Conservation (phyloP, 1,284 basidiomycete genomes). For the Agroathelia rolfsii region DNA sequence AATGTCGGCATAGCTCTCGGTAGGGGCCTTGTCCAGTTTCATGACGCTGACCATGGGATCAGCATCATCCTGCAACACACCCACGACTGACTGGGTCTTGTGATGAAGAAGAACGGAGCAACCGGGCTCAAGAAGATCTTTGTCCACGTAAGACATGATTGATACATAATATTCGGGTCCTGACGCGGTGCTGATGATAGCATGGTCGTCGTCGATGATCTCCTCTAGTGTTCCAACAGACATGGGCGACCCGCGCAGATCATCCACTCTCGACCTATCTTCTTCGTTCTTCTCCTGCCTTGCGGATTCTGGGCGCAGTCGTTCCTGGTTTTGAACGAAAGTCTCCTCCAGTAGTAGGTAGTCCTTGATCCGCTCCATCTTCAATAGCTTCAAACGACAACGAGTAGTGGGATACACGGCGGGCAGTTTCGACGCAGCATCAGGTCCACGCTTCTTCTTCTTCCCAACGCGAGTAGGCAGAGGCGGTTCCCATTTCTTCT, state of each 20-base stretch:
- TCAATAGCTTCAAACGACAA: constrained; percentile 92
- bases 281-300: constrained; percentile 95
- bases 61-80: constrained; percentile 93
- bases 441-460: constrained; percentile 86
- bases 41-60: constrained; percentile 98
- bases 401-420: constrained; percentile 91
- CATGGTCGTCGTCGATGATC: constrained; percentile 99
- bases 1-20: constrained; percentile 97
- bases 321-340: constrained; percentile 93
- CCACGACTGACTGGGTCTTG: constrained; percentile 92
- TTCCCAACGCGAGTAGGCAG: constrained; percentile 96
- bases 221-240: constrained; percentile 96
- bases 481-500: constrained; percentile 99
- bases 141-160: constrained; percentile 99
- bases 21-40: constrained; percentile 98
- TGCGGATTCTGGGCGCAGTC: constrained; percentile 71
- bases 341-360: constrained; percentile 96
- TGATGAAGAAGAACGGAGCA: constrained; percentile 95
- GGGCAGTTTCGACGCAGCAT: constrained; percentile 86
- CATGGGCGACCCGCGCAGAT: constrained; percentile 93
- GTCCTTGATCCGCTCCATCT: constrained; percentile 97
- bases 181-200: constrained; percentile 91
- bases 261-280: constrained; percentile 90
- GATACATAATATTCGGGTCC: constrained; percentile 98
- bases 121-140: constrained; percentile 93